Evolutionary conservation across 2,329 filamentous ascomycete genomes (phyloP), one percentile per base, ranked within the genome.

Genomic region (Colletotrichum siamense): DNA sequence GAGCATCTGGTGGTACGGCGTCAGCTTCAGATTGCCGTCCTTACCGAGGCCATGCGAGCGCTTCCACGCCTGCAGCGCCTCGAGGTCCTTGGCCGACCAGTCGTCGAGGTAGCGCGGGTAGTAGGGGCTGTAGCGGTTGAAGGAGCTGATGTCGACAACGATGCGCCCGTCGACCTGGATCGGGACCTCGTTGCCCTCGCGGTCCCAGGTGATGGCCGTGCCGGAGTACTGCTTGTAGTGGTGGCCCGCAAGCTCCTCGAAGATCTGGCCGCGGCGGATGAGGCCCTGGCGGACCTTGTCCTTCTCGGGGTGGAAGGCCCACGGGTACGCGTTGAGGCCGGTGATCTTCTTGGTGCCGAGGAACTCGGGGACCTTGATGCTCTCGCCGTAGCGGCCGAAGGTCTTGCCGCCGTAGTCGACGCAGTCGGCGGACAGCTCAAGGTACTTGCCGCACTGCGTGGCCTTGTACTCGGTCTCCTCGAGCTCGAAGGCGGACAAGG

Each of bases 371-470:
- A 90, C 85, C 32, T 81, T 77, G 68, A 87, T 83, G 13, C 77
- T 78, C 32, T 84, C 78, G 8, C 80, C 76, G 10, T 81, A 79
- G 72, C 86, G 86, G 12, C 89, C 88, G 78, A 90, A 89, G 2
- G 80, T 82, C 70, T 84, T 85, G 26, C 89, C 89, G 71, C 89
- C 84, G 81, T 87, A 89, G 62, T 90, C 88, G 65, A 91, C 84
- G 36, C 86, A 85, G 65, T 85, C 82, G 75, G 83, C 85, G 8
- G 82, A 78, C 24, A 90, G 78, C 1, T 81, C 76, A 80, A 89
- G 84, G 18, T 83, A 84, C 6, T 84, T 80, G 12, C 85, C 86
- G 39, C 85, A 86, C 4, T 81, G 79, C 22, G 82, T 86, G 66
- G 82, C 79, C 69, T 79, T 82, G 77, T 87, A 87, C 67, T 84